Evolutionary conservation across 2,329 filamentous ascomycete species (phyloP).

Genomic region (Diaporthe sp.): DNA sequence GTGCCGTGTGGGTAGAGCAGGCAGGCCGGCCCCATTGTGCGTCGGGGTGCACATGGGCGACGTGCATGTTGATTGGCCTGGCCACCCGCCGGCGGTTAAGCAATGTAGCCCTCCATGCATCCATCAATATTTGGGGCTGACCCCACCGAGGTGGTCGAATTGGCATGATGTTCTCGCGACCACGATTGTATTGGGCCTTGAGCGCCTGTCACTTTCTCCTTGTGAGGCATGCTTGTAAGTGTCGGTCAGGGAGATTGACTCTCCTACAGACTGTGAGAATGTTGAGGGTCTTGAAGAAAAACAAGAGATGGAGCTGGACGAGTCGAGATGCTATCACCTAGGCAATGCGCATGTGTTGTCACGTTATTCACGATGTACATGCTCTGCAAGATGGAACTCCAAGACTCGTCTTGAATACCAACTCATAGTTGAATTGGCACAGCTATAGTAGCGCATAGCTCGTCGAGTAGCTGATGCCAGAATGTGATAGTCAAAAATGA

Average conservation of each 20-base stretch:
- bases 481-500: background rate
- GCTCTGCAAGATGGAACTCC: background rate
- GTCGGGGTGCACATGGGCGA: constrained; percentile 21
- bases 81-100: constrained; percentile 36
- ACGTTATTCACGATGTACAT: background rate
- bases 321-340: background rate
- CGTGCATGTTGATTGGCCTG: constrained; percentile 34
- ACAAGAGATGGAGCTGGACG: background rate
- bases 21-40: constrained; percentile 22
- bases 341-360: background rate
- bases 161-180: background rate
- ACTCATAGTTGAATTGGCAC: background rate
- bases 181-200: background rate
- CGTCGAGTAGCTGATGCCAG: background rate
- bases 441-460: background rate
- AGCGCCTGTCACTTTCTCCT: background rate
- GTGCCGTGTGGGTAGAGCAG: constrained; percentile 7
- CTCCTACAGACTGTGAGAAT: background rate
- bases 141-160: background rate
- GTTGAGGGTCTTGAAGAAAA: background rate
- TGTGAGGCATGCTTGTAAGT: background rate
- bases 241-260: background rate
- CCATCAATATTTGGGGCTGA: constrained; percentile 12
- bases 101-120: constrained; percentile 27
- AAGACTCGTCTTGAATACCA: background rate